Percentiles rank a stretch among this genome's conserved stretches.
phyloP scores from a whole-genome alignment of 2,329 filamentous ascomycete genomes.

The Neofusicoccum sp. region DNA sequence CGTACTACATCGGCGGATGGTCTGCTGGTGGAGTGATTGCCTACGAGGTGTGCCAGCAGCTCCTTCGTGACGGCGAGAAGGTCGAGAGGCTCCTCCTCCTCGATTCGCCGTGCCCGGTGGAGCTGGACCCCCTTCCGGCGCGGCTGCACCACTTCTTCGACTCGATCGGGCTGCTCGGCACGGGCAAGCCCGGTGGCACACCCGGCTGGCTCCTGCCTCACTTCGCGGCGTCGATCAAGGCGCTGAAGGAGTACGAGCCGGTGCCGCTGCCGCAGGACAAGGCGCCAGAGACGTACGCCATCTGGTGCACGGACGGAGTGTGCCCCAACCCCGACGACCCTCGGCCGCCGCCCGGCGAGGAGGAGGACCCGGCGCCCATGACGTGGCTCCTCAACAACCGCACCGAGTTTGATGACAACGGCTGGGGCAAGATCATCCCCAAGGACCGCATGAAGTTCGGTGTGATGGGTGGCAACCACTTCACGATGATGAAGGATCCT shows the following conservation, averaged over 20 bases:
- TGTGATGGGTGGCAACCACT: slow-evolving; percentile 72
- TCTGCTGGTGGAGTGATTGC: slow-evolving; percentile 57
- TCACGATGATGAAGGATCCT: slow-evolving; percentile 71
- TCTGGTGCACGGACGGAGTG: slow-evolving; percentile 74
- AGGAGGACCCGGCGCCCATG: slow-evolving; percentile 54
- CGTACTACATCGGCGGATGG: slow-evolving; percentile 56
- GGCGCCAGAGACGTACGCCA: slow-evolving; percentile 61
- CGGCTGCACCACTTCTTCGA: slow-evolving; percentile 71
- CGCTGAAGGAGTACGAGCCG: slow-evolving; percentile 67
- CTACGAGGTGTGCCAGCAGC: slow-evolving; percentile 50
- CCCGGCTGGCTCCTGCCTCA: slow-evolving; percentile 73
- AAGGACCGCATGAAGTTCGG: slow-evolving; percentile 60
- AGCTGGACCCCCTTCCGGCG: slow-evolving; percentile 50
- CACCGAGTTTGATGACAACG: slow-evolving; percentile 67
- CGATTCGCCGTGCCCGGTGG: slow-evolving; percentile 54
- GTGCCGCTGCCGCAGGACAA: slow-evolving; percentile 59
- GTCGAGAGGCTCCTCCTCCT: slow-evolving; percentile 53
- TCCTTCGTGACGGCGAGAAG: slow-evolving; percentile 48
- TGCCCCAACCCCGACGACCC: slow-evolving; percentile 66
- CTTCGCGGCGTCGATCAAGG: slow-evolving; percentile 66
- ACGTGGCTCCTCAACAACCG: slow-evolving; percentile 71
- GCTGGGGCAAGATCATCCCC: slow-evolving; percentile 66
- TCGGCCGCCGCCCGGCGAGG: slow-evolving; percentile 61
- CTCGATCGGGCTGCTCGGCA: slow-evolving; percentile 68
- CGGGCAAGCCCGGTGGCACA: slow-evolving; percentile 57